phyloP scores from a whole-genome alignment of 768 basidiomycete genomes.

The Suillus subaureus region DNA sequence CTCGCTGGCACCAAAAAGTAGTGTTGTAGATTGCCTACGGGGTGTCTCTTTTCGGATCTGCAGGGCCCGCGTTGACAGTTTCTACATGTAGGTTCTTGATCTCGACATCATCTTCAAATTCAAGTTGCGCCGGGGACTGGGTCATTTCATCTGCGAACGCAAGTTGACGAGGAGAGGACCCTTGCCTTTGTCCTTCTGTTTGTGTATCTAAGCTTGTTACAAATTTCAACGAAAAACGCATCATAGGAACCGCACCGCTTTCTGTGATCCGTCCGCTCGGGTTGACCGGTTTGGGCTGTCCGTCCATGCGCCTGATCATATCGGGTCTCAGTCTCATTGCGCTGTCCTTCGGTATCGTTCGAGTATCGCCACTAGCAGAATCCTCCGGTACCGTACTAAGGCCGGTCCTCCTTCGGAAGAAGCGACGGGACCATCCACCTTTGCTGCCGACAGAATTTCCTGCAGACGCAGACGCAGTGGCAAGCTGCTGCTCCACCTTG shows the following conservation, averaged over 20 bases:
- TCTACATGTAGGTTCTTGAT: conserved; percentile 6
- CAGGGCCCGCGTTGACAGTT: not conserved
- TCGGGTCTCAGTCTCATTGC: conserved; percentile 51
- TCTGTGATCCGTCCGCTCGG: conserved; percentile 75
- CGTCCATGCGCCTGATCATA: conserved; percentile 79
- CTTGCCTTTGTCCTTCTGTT: not conserved
- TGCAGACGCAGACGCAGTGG: conserved; percentile 16
- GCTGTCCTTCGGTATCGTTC: conserved; percentile 24
- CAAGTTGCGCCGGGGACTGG: conserved; percentile 7
- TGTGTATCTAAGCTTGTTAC: conserved; percentile 9
- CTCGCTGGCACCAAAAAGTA: conserved; percentile 12
- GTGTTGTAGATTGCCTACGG: not conserved
- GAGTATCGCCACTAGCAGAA: conserved; percentile 18
- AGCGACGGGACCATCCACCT: conserved; percentile 27
- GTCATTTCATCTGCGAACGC: conserved; percentile 6
- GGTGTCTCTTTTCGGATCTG: not conserved
- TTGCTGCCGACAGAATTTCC: conserved; percentile 13
- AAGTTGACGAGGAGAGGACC: conserved; percentile 8
- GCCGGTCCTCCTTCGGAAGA: conserved; percentile 30
- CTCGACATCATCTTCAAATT: not conserved
- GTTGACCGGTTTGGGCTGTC: conserved; percentile 66
- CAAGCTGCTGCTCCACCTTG: conserved; percentile 23
- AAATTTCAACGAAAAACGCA: conserved; percentile 16
- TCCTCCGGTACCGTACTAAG: conserved; percentile 30
- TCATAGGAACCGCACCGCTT: conserved; percentile 33